These are phyloP conservation scores for Inga laurina DNA, from an alignment of 306 rosid species.

Conservation along the genomic window DNA sequence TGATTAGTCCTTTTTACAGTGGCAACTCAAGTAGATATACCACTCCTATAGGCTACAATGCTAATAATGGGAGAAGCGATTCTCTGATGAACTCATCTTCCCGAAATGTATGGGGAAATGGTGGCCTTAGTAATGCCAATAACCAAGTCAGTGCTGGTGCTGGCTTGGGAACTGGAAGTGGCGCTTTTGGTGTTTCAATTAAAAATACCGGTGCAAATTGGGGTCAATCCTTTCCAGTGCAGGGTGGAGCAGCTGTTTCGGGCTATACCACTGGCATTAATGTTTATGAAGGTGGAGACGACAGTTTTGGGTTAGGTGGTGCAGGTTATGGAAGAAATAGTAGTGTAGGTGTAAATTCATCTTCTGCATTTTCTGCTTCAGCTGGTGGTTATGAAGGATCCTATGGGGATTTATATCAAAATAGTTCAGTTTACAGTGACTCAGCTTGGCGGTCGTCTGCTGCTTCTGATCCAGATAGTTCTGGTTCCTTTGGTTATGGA, in stretches of 20 bases:
- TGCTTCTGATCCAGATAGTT: slow-evolving; percentile 78
- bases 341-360: slow-evolving; percentile 47
- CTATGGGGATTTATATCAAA: slow-evolving; percentile 68
- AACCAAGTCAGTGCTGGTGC: slow-evolving; percentile 54
- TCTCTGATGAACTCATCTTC: slow-evolving; percentile 69
- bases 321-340: slow-evolving; percentile 77
- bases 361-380: slow-evolving; percentile 58
- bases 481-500: slow-evolving; percentile 73
- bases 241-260: slow-evolving; percentile 67
- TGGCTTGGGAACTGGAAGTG: slow-evolving; percentile 69
- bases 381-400: slow-evolving; percentile 77
- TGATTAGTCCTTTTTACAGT: slow-evolving; percentile 70
- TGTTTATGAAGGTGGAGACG: slow-evolving; percentile 74
- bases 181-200: slow-evolving; percentile 65
- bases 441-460: slow-evolving; percentile 85
- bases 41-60: slow-evolving; percentile 86
- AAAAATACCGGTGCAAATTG: slow-evolving; percentile 68
- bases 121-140: slow-evolving; percentile 54
- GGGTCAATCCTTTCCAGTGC: slow-evolving; percentile 59
- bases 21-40: slow-evolving; percentile 72
- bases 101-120: slow-evolving; percentile 89
- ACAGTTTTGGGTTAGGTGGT: slow-evolving; percentile 66
- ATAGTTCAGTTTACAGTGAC: slow-evolving; percentile 68
- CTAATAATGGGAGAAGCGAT: slow-evolving; percentile 63
- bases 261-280: slow-evolving; percentile 57